A percentile compares a stretch with the other conserved stretches of the same genome.
phyloP scores from a whole-genome alignment of 2,329 filamentous ascomycete species.

The Claviceps sp. region DNA sequence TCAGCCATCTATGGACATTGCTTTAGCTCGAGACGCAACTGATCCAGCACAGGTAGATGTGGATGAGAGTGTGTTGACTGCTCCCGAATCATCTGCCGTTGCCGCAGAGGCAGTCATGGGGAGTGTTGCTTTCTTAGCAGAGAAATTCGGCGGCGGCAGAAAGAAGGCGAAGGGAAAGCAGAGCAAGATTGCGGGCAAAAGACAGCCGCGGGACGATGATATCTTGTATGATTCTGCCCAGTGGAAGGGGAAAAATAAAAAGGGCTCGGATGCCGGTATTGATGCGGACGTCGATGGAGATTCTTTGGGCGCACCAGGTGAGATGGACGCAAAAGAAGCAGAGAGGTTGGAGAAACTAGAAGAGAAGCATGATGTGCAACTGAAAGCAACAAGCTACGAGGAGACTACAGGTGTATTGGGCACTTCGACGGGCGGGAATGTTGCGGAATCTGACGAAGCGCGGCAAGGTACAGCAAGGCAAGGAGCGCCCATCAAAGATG shows the following conservation, averaged over 20 bases:
- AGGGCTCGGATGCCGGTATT: constrained; percentile 14
- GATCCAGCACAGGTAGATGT: background rate
- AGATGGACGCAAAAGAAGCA: constrained; percentile 2
- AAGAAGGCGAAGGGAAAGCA: constrained; percentile 13
- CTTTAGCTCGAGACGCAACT: background rate
- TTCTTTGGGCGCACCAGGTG: constrained; percentile 18
- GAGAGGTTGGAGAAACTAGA: constrained; percentile 4
- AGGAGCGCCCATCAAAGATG: constrained; percentile 13
- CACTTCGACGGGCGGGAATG: constrained; percentile 8
- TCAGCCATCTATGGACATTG: background rate
- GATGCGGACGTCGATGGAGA: constrained; percentile 9
- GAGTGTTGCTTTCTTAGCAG: constrained; percentile 21
- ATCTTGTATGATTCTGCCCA: constrained; percentile 30
- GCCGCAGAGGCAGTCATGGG: constrained; percentile 11
- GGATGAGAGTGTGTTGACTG: constrained; percentile 4
- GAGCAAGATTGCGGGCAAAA: constrained; percentile 26
- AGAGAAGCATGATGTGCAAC: background rate
- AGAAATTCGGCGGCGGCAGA: constrained; percentile 20
- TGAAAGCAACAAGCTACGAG: background rate
- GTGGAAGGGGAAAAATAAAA: constrained; percentile 31
- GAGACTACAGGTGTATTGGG: constrained; percentile 7
- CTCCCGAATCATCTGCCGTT: constrained; percentile 14
- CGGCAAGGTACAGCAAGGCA: constrained; percentile 13
- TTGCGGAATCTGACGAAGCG: constrained; percentile 10
- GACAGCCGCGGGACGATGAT: constrained; percentile 25